Percentiles rank a stretch among this genome's conserved stretches.
Evolutionary conservation across 306 rosid species (phyloP).

Genomic region (Fragaria nilgerrensis): DNA sequence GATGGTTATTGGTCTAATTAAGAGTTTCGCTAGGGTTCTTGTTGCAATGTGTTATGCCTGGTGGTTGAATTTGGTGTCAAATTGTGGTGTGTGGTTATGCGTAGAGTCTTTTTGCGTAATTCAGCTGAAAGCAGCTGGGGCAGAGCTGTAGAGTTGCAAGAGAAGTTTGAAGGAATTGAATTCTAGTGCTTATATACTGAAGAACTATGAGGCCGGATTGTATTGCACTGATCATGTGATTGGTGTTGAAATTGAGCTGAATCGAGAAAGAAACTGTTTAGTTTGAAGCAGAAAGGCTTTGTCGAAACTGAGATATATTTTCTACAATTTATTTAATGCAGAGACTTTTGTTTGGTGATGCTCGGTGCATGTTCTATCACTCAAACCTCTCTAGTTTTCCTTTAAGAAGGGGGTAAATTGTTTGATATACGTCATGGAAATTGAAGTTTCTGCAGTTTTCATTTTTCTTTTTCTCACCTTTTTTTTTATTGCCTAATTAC

Average conservation of each 20-base stretch:
- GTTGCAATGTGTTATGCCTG: conserved; percentile 8
- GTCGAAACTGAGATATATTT: neutral
- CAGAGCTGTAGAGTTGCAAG: conserved; percentile 1
- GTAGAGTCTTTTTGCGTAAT: neutral
- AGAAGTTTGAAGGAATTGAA: conserved; percentile 9
- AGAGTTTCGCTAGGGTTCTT: conserved; percentile 12
- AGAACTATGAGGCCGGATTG: neutral
- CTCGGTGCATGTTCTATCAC: neutral
- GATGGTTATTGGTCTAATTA: conserved; percentile 25
- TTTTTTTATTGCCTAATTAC: neutral
- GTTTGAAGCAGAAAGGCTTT: conserved; percentile 1
- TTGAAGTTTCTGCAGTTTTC: neutral
- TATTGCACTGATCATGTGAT: neutral
- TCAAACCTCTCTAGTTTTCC: neutral
- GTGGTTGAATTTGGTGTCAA: neutral
- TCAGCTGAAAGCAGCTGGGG: conserved; percentile 12
- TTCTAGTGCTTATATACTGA: neutral
- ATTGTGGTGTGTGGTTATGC: neutral
- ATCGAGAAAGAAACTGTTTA: neutral
- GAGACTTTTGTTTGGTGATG: neutral
- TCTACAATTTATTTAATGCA: neutral
- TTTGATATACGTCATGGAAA: conserved; percentile 1
- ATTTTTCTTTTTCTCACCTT: neutral
- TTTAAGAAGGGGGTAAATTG: neutral
- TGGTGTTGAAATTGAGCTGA: conserved; percentile 3